Conservation (phyloP, 495 filamentous ascomycete species). For the Penicillium salamii region DNA sequence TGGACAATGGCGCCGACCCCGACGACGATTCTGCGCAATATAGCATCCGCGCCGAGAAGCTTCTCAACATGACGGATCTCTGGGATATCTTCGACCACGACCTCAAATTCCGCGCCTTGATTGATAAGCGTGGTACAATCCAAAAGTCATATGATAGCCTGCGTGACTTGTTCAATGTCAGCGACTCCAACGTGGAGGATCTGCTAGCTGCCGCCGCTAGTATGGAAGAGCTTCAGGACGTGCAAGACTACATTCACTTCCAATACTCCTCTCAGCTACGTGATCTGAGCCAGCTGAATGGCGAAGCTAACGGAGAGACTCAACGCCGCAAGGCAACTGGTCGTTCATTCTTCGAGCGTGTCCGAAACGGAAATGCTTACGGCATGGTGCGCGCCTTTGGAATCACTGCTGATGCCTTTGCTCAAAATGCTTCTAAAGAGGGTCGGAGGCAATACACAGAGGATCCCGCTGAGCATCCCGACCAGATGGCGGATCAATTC, state of each 20-base stretch:
- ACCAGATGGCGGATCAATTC: slow-evolving; percentile 79
- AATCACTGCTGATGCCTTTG: slow-evolving; percentile 83
- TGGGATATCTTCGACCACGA: slow-evolving; percentile 95
- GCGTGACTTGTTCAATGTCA: slow-evolving; percentile 48
- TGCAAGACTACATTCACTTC: slow-evolving; percentile 96
- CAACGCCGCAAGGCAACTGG: slow-evolving; percentile 80
- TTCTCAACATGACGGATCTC: slow-evolving; percentile 86
- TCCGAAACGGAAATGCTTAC: slow-evolving; percentile 75
- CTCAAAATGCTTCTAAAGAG: slow-evolving; percentile 75
- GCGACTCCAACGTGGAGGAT: slow-evolving; percentile 66
- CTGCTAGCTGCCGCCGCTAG: slow-evolving; percentile 70
- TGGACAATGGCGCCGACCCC: slow-evolving; percentile 45
- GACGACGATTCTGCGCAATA: slow-evolving; percentile 70
- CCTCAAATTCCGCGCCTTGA: slow-evolving; percentile 84
- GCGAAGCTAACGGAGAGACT: slow-evolving; percentile 39
- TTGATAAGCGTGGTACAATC: slow-evolving; percentile 84
- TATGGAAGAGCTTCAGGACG: slow-evolving; percentile 92
- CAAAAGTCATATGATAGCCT: slow-evolving; percentile 74
- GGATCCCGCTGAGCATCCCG: slow-evolving; percentile 70
- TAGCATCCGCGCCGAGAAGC: slow-evolving; percentile 75
- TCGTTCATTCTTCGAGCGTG: slow-evolving; percentile 72
- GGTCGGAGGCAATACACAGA: slow-evolving; percentile 78
- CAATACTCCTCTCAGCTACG: slow-evolving; percentile 81
- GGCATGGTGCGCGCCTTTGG: slow-evolving; percentile 84
- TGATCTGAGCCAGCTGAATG: slow-evolving; percentile 62